Percentiles rank a stretch among this genome's conserved stretches.
phyloP scores from a whole-genome alignment of 805 yeast species.

The Lipomyces starkeyi region DNA sequence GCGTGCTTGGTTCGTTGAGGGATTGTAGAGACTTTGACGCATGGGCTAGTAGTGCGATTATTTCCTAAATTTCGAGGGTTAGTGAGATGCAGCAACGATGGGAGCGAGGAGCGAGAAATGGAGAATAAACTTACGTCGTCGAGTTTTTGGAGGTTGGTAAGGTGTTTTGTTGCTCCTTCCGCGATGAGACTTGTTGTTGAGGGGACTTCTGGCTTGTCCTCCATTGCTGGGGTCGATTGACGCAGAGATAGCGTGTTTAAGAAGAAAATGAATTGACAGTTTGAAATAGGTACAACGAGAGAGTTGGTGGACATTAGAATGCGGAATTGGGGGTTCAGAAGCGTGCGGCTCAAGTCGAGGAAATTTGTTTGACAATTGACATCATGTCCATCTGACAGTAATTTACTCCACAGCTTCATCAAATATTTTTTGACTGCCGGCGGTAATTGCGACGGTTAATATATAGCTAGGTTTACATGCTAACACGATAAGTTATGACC shows the following conservation, averaged over 20 bases:
- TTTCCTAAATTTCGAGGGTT: conserved; percentile 13
- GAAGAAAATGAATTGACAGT: too few species aligned
- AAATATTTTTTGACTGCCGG: neutral
- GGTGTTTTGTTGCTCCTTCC: conserved; percentile 24
- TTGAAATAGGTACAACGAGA: too few species aligned
- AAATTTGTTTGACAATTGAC: neutral
- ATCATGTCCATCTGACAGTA: too few species aligned
- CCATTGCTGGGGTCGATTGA: neutral
- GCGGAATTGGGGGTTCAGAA: too few species aligned
- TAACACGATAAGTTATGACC: neutral
- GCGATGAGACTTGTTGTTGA: neutral
- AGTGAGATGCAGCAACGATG: neutral
- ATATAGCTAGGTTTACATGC: neutral
- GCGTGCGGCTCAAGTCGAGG: too few species aligned
- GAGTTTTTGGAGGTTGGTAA: conserved; percentile 25
- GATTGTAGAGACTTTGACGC: conserved; percentile 25
- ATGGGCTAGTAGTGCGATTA: conserved; percentile 20
- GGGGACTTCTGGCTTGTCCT: neutral
- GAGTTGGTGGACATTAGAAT: too few species aligned
- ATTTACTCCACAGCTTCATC: too few species aligned
- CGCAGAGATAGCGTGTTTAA: neutral
- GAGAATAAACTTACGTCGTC: conserved; percentile 25
- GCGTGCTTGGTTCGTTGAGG: conserved; percentile 19
- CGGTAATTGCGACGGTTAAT: neutral
- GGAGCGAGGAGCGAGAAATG: neutral